Conservation (phyloP, 116 monocot species). For the Papilionanthe hybrid region DNA sequence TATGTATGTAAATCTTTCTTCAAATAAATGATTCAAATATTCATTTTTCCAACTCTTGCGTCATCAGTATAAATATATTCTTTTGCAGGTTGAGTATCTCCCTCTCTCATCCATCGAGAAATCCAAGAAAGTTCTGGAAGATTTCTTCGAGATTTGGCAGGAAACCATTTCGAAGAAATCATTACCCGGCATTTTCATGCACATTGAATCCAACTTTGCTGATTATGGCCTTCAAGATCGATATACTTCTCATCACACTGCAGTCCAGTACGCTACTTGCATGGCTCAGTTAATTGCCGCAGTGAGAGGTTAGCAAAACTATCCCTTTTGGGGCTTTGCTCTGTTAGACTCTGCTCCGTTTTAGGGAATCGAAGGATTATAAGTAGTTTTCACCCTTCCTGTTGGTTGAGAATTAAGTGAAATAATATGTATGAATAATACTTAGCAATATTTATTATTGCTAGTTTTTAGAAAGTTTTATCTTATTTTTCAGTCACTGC, state of each 20-base stretch:
- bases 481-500: no score
- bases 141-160: constrained; percentile 85
- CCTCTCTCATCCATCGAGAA: constrained; percentile 81
- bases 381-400: no score
- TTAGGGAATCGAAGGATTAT: no score
- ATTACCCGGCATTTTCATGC: constrained; percentile 82
- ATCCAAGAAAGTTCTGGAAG: constrained; percentile 70
- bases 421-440: no score
- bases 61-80: background rate
- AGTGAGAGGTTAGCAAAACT: constrained; percentile 44
- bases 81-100: constrained; percentile 79
- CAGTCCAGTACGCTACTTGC: constrained; percentile 75
- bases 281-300: constrained; percentile 80
- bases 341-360: no score
- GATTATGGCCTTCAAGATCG: constrained; percentile 75
- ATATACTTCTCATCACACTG: constrained; percentile 80
- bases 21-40: no score
- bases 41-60: background rate
- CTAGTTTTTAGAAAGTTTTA: no score
- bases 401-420: no score
- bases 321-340: background rate
- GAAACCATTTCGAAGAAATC: constrained; percentile 70
- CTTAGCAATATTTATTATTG: no score
- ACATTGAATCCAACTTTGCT: constrained; percentile 61
- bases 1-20: no score